phyloP scores from a whole-genome alignment of 371 early-diverging fungal genomes.

The Amoeboaphelidium protococcarum region DNA sequence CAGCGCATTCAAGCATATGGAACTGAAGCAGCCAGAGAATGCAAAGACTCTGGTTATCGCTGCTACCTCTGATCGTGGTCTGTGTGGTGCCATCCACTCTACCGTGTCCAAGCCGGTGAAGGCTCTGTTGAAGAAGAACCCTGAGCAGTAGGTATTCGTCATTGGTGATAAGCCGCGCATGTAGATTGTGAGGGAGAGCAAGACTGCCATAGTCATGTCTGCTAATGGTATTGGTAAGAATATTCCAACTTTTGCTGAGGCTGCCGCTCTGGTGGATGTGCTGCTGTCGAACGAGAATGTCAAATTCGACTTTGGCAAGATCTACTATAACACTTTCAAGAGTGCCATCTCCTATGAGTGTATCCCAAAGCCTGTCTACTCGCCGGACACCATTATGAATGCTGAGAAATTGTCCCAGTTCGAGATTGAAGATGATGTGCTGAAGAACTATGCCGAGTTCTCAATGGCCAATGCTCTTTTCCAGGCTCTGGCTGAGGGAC shows the following conservation, averaged over 20 bases:
- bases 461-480: slow-evolving; percentile 67
- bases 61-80: slow-evolving; percentile 85
- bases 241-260: slow-evolving; percentile 67
- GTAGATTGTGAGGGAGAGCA: slow-evolving; percentile 15
- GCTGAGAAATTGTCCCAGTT: slow-evolving; percentile 34
- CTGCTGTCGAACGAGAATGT: slow-evolving; percentile 29
- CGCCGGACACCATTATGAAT: slow-evolving; percentile 36
- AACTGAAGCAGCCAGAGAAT: slow-evolving; percentile 26
- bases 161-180: slow-evolving; percentile 84
- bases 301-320: slow-evolving; percentile 26
- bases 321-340: slow-evolving; percentile 80
- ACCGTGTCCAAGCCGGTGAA: slow-evolving; percentile 67
- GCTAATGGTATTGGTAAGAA: slow-evolving; percentile 19
- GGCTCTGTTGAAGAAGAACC: slow-evolving; percentile 22
- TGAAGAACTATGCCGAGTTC: slow-evolving; percentile 77
- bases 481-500: slow-evolving; percentile 88
- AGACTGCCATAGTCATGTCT: neutral
- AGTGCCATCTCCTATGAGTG: slow-evolving; percentile 85
- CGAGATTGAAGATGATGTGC: slow-evolving; percentile 60
- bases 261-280: slow-evolving; percentile 47
- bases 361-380: slow-evolving; percentile 27
- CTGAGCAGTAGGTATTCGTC: slow-evolving; percentile 23
- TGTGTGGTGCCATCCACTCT: slow-evolving; percentile 95
- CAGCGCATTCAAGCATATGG: slow-evolving; percentile 51
- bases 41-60: slow-evolving; percentile 35